Conservation (phyloP, 768 basidiomycete species). For the Hebeloma cylindrosporum region DNA sequence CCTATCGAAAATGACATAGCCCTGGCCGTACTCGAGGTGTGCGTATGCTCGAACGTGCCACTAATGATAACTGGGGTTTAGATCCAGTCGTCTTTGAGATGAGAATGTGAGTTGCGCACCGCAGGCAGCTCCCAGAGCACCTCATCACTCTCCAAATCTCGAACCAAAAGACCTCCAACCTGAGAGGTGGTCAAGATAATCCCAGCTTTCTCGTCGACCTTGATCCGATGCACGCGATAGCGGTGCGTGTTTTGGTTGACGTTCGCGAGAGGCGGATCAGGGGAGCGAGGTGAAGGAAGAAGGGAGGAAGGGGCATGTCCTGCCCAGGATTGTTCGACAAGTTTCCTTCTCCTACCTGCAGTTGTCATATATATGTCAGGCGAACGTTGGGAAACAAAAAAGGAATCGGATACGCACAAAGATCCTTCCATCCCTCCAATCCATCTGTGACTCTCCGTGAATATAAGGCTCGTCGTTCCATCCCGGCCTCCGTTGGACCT, state of each 20-base stretch:
- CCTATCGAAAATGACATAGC: slow-evolving; percentile 73
- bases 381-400: background rate
- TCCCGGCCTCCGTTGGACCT: background rate
- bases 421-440: slow-evolving; percentile 52
- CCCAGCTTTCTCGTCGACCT: slow-evolving; percentile 64
- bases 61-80: slow-evolving; percentile 26
- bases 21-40: slow-evolving; percentile 72
- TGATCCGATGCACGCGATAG: slow-evolving; percentile 64
- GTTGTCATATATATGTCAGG: slow-evolving; percentile 2
- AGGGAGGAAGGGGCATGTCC: slow-evolving; percentile 46
- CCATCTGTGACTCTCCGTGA: slow-evolving; percentile 36
- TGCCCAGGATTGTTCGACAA: slow-evolving; percentile 53
- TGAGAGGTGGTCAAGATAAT: slow-evolving; percentile 58
- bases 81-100: background rate
- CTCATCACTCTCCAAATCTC: slow-evolving; percentile 47
- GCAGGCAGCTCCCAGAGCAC: slow-evolving; percentile 63
- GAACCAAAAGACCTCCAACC: slow-evolving; percentile 58
- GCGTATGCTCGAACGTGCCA: slow-evolving; percentile 54
- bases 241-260: slow-evolving; percentile 35
- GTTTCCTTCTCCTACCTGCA: slow-evolving; percentile 45
- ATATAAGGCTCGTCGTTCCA: slow-evolving; percentile 29
- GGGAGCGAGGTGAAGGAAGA: slow-evolving; percentile 11
- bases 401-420: slow-evolving; percentile 47
- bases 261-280: slow-evolving; percentile 20
- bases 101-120: slow-evolving; percentile 34